A percentile compares a stretch with the other conserved stretches of the same genome.
These are phyloP conservation scores for Saturnispora bothae DNA, from an alignment of 805 yeast species.

Conservation along the genomic window DNA sequence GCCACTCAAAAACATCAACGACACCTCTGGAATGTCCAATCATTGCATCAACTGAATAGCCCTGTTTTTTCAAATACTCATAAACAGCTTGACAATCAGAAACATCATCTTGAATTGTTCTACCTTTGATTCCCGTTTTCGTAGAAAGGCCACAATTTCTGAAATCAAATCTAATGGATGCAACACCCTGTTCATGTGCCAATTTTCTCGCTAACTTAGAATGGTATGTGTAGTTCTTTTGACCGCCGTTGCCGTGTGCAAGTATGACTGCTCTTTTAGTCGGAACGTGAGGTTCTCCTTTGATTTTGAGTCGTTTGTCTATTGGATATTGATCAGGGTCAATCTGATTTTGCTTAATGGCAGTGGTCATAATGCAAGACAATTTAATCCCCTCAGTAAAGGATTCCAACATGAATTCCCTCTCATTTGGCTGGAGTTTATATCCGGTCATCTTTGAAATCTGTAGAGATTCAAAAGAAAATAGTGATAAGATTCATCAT, in stretches of 20 bases:
- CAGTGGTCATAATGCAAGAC: slow-evolving; percentile 17
- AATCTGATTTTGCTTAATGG: slow-evolving; percentile 13
- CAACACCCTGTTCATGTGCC: slow-evolving; percentile 49
- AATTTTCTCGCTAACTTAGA: slow-evolving; percentile 48
- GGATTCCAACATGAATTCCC: slow-evolving; percentile 11
- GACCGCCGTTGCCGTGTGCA: slow-evolving; percentile 82
- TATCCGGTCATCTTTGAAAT: slow-evolving; percentile 4
- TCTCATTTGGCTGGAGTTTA: slow-evolving; percentile 12
- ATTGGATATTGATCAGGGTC: slow-evolving; percentile 3
- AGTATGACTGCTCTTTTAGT: slow-evolving; percentile 37
- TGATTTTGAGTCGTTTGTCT: slow-evolving; percentile 1
- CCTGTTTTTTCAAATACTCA: slow-evolving; percentile 23
- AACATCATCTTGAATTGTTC: slow-evolving; percentile 53
- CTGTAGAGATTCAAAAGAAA: no score
- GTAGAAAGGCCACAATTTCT: slow-evolving; percentile 73
- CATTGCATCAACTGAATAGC: slow-evolving; percentile 38
- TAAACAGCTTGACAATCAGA: slow-evolving; percentile 51
- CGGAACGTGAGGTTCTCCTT: slow-evolving; percentile 9
- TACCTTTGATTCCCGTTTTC: slow-evolving; percentile 46
- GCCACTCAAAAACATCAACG: slow-evolving; percentile 68
- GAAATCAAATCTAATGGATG: slow-evolving; percentile 71
- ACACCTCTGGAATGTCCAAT: slow-evolving; percentile 78
- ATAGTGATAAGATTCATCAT: no score
- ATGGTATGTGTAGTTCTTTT: slow-evolving; percentile 71
- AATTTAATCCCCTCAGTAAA: slow-evolving; percentile 4